These are phyloP conservation scores for Paraconiothyrium brasiliense DNA, from an alignment of 2,329 filamentous ascomycete genomes.

Conservation along the genomic window DNA sequence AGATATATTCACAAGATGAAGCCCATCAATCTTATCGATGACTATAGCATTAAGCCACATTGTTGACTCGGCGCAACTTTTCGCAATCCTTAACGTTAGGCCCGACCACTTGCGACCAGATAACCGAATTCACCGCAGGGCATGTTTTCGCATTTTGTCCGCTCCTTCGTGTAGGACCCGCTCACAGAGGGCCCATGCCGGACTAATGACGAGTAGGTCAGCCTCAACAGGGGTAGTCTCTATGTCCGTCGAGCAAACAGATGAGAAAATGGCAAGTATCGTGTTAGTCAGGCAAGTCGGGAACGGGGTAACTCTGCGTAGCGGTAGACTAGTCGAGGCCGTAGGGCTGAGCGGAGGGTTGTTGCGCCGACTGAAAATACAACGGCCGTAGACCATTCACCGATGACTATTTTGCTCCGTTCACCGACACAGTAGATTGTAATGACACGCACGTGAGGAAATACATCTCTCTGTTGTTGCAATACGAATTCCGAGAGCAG, in stretches of 20 bases:
- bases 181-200: too few species aligned
- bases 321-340: not conserved
- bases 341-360: conserved; percentile 8
- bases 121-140: not conserved
- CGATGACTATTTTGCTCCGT: not conserved
- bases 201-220: not conserved
- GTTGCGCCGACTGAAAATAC: conserved; percentile 1
- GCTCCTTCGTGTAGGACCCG: not conserved
- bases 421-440: not conserved
- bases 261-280: not conserved
- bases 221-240: not conserved
- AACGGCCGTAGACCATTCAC: conserved; percentile 3
- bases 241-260: not conserved
- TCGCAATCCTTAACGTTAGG: not conserved
- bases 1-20: not conserved
- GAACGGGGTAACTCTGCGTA: not conserved
- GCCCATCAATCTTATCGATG: not conserved
- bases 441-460: not conserved
- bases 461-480: not conserved
- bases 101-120: not conserved
- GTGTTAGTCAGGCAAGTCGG: not conserved
- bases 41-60: conserved; percentile 6
- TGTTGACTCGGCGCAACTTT: conserved; percentile 5
- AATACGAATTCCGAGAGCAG: not conserved
- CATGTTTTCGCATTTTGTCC: not conserved